Conservation (phyloP, 805 yeast species). For the Torulaspora quercuum region DNA sequence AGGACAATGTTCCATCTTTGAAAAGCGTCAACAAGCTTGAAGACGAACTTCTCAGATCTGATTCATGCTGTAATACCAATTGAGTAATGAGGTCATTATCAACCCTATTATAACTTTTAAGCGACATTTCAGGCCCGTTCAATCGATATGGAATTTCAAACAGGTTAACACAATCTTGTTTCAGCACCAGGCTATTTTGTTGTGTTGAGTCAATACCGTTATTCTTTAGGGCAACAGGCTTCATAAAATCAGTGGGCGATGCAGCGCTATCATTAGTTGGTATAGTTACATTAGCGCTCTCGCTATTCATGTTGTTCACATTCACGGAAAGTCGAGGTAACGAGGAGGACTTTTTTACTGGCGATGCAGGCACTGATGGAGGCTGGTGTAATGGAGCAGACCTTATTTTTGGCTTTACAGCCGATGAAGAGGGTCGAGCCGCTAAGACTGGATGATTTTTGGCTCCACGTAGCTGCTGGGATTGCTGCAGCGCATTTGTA, state of each 20-base stretch:
- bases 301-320: constrained; percentile 1
- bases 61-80: constrained; percentile 20
- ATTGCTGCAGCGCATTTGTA: background rate
- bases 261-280: constrained; percentile 1
- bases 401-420: constrained; percentile 2
- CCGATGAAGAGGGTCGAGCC: constrained; percentile 2
- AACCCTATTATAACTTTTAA: constrained; percentile 24
- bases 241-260: constrained; percentile 3
- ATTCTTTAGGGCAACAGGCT: background rate
- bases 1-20: constrained; percentile 23
- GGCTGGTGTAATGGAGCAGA: constrained; percentile 1
- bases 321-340: constrained; percentile 2
- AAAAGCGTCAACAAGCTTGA: constrained; percentile 23
- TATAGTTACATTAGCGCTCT: background rate
- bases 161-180: constrained; percentile 29
- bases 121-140: constrained; percentile 29
- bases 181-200: constrained; percentile 18
- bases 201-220: background rate
- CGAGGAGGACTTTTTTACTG: constrained; percentile 5
- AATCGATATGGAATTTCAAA: constrained; percentile 28
- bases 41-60: constrained; percentile 11
- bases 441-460: background rate
- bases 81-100: constrained; percentile 29
- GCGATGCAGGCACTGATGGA: constrained; percentile 3
- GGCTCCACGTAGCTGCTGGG: background rate